A percentile compares a stretch with the other conserved stretches of the same genome.
Conservation (phyloP, 106 monocot species). For the Vanilla planifolia region DNA sequence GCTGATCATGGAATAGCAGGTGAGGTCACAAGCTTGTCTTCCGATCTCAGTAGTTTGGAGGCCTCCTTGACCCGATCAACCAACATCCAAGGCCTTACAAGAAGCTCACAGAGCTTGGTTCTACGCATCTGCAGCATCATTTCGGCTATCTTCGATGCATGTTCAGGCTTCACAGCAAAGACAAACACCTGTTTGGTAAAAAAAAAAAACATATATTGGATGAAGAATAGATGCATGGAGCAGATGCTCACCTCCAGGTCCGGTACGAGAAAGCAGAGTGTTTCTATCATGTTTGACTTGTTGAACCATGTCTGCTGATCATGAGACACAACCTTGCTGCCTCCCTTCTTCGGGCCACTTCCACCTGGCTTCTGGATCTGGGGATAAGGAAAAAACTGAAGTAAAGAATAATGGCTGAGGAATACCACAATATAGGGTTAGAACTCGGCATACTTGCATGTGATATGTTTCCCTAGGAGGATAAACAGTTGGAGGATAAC, state of each 20-base stretch:
- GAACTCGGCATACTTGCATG: background rate
- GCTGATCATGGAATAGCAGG: too few species aligned
- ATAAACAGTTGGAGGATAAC: background rate
- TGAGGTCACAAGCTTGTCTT: too few species aligned
- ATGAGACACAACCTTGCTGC: background rate
- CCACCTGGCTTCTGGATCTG: background rate
- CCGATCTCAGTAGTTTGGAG: too few species aligned
- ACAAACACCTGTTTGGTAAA: background rate
- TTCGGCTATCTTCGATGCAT: background rate
- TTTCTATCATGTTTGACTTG: background rate
- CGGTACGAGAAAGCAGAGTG: background rate
- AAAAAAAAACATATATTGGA: background rate
- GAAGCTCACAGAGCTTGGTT: background rate
- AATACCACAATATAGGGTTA: too few species aligned
- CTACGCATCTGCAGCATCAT: background rate
- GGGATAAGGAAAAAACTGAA: background rate
- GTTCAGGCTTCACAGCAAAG: background rate
- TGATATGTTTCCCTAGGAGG: background rate
- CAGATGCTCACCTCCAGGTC: background rate
- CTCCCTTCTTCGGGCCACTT: background rate
- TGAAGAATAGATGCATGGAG: background rate
- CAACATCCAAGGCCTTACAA: too few species aligned
- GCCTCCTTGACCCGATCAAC: too few species aligned
- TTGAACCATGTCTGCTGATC: background rate
- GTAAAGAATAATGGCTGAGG: background rate